Percentiles rank a stretch among this genome's conserved stretches.
These are phyloP conservation scores for Claviceps spartinae DNA, from an alignment of 2,329 filamentous ascomycete genomes.

Conservation along the genomic window DNA sequence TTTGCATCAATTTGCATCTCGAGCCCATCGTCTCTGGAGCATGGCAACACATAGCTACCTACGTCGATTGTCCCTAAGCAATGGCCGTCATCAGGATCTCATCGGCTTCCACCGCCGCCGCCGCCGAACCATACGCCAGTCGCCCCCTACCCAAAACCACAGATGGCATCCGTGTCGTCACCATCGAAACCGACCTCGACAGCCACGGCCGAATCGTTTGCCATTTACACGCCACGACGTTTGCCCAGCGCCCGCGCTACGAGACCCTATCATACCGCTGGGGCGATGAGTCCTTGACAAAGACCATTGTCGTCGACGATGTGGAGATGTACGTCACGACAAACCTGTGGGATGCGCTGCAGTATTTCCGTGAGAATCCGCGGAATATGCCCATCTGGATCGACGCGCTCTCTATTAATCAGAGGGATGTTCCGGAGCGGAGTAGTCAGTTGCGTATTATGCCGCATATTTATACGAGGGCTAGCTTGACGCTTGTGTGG, in stretches of 20 bases:
- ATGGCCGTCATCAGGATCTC: background rate
- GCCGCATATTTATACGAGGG: conserved; percentile 10
- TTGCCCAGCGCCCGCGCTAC: conserved; percentile 6
- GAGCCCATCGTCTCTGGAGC: background rate
- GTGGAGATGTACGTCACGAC: conserved; percentile 5
- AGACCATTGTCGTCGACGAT: conserved; percentile 6
- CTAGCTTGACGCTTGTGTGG: conserved; percentile 9
- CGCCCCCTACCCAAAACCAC: background rate
- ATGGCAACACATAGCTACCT: background rate
- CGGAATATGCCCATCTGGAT: conserved; percentile 10
- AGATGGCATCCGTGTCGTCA: conserved; percentile 7
- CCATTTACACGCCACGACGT: conserved; percentile 4
- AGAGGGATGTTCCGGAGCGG: conserved; percentile 8
- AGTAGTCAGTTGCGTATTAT: conserved; percentile 10
- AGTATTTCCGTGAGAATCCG: conserved; percentile 4
- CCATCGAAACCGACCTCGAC: conserved; percentile 2
- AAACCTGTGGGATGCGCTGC: conserved; percentile 8
- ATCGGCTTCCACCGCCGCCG: background rate
- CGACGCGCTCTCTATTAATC: conserved; percentile 10
- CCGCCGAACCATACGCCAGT: conserved; percentile 3
- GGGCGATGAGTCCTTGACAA: conserved; percentile 7
- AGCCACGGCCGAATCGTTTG: conserved; percentile 2
- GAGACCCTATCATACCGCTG: conserved; percentile 11
- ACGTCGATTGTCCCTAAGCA: too few relatives aligned
- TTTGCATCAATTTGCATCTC: background rate